Conservation (phyloP, 2,329 filamentous ascomycete species). For the Botrytis fragariae region DNA sequence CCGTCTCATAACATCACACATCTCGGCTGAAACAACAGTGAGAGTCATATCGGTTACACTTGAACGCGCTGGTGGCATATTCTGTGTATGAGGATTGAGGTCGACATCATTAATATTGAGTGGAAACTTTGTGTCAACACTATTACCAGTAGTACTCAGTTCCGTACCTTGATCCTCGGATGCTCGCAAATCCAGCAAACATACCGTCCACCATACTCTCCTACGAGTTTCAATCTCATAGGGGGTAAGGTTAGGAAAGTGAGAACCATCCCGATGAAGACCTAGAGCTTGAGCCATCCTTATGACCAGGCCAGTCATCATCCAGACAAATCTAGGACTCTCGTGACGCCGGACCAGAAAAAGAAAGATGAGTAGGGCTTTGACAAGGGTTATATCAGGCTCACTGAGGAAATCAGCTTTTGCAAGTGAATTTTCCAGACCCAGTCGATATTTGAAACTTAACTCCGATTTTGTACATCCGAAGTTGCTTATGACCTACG, state of each 20-base stretch:
- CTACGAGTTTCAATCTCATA: slow-evolving; percentile 51
- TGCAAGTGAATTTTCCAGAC: slow-evolving; percentile 57
- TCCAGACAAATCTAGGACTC: slow-evolving; percentile 57
- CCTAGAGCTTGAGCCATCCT: slow-evolving; percentile 46
- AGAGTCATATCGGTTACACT: slow-evolving; percentile 27
- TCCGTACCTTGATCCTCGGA: slow-evolving; percentile 51
- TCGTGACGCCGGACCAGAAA: slow-evolving; percentile 51
- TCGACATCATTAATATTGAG: slow-evolving; percentile 50
- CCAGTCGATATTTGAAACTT: slow-evolving; percentile 44
- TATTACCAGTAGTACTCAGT: slow-evolving; percentile 43
- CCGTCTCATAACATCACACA: slow-evolving; percentile 20
- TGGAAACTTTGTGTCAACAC: slow-evolving; percentile 49
- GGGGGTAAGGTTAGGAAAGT: slow-evolving; percentile 26
- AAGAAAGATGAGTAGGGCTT: slow-evolving; percentile 61
- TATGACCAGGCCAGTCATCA: slow-evolving; percentile 60
- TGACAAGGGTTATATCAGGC: slow-evolving; percentile 57
- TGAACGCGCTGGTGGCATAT: slow-evolving; percentile 17
- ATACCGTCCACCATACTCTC: slow-evolving; percentile 52
- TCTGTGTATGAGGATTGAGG: slow-evolving; percentile 38
- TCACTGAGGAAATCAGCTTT: slow-evolving; percentile 60
- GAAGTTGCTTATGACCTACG: slow-evolving; percentile 47
- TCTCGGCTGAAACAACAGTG: slow-evolving; percentile 15
- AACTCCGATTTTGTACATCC: slow-evolving; percentile 47
- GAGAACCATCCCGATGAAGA: slow-evolving; percentile 46
- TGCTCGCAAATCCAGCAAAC: slow-evolving; percentile 47